phyloP scores from a whole-genome alignment of 2,329 filamentous ascomycete genomes.

The Dothideomycetes sp. region DNA sequence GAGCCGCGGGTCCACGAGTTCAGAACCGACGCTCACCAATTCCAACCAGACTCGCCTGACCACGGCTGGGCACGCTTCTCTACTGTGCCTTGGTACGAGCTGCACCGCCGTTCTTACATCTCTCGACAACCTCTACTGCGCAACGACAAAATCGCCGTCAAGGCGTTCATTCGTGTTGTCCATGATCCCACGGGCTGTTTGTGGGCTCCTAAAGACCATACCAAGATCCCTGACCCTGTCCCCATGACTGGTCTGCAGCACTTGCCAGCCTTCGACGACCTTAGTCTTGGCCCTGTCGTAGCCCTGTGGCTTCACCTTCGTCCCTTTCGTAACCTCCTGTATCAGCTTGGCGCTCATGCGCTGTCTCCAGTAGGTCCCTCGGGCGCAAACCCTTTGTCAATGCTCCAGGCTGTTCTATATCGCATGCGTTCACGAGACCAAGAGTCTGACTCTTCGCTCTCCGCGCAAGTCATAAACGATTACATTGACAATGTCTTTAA shows the following conservation, averaged over 20 bases:
- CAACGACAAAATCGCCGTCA: slow-evolving; percentile 51
- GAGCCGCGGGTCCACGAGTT: slow-evolving; percentile 49
- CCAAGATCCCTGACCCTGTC: slow-evolving; percentile 42
- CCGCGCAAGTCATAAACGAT: not conserved
- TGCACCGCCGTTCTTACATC: slow-evolving; percentile 44
- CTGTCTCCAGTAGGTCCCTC: not conserved
- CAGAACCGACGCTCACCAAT: slow-evolving; percentile 47
- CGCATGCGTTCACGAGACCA: slow-evolving; percentile 4
- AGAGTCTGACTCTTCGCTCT: not conserved
- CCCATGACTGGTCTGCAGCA: slow-evolving; percentile 47
- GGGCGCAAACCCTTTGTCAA: not conserved
- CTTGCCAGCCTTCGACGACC: slow-evolving; percentile 14
- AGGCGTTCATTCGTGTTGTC: slow-evolving; percentile 49
- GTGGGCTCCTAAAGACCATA: slow-evolving; percentile 30
- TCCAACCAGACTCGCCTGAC: slow-evolving; percentile 46
- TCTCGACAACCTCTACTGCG: slow-evolving; percentile 49
- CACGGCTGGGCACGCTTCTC: slow-evolving; percentile 53
- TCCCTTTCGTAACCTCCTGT: slow-evolving; percentile 47
- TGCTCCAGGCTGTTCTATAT: slow-evolving; percentile 2
- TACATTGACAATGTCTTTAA: not conserved
- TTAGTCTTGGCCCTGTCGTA: slow-evolving; percentile 32
- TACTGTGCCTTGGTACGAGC: slow-evolving; percentile 46
- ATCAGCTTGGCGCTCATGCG: slow-evolving; percentile 23
- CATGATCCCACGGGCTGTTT: slow-evolving; percentile 49
- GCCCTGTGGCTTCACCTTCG: slow-evolving; percentile 47